These are phyloP conservation scores for Dendrobium catenatum DNA, from an alignment of 106 monocot species.

Conservation along the genomic window DNA sequence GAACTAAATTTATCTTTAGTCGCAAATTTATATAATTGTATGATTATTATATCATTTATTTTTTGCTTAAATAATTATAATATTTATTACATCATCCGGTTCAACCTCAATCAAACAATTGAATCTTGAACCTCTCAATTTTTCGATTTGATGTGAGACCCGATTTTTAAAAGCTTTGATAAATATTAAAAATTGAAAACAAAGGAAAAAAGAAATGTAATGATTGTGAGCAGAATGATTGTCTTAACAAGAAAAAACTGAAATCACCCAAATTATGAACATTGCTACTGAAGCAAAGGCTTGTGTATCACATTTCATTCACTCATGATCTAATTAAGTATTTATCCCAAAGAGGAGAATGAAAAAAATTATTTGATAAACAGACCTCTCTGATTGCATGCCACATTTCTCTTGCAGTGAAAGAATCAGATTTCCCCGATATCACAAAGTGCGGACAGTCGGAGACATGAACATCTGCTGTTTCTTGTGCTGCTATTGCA, in stretches of 20 bases:
- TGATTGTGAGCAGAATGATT: not conserved
- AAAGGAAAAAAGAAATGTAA: not conserved
- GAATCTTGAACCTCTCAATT: too few relatives aligned
- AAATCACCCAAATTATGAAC: not conserved
- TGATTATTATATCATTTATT: too few relatives aligned
- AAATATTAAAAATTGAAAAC: not conserved
- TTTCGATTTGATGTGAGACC: too few relatives aligned
- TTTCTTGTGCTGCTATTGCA: conserved; percentile 89
- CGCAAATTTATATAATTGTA: too few relatives aligned
- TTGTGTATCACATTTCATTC: not conserved
- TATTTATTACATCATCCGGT: too few relatives aligned
- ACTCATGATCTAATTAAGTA: not conserved
- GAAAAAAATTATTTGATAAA: not conserved
- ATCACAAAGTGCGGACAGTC: conserved; percentile 64
- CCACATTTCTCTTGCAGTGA: conserved; percentile 88
- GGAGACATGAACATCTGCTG: conserved; percentile 66
- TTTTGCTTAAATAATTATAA: too few relatives aligned
- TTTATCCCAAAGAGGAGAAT: not conserved
- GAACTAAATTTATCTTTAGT: too few relatives aligned
- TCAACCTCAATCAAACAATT: too few relatives aligned
- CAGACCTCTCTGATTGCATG: conserved; percentile 71
- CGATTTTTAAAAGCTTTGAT: too few relatives aligned
- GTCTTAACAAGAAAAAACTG: not conserved
- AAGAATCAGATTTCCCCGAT: conserved; percentile 46
- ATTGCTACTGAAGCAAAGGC: not conserved